phyloP scores from a whole-genome alignment of 805 yeast genomes.

The Yarrowia sp. region DNA sequence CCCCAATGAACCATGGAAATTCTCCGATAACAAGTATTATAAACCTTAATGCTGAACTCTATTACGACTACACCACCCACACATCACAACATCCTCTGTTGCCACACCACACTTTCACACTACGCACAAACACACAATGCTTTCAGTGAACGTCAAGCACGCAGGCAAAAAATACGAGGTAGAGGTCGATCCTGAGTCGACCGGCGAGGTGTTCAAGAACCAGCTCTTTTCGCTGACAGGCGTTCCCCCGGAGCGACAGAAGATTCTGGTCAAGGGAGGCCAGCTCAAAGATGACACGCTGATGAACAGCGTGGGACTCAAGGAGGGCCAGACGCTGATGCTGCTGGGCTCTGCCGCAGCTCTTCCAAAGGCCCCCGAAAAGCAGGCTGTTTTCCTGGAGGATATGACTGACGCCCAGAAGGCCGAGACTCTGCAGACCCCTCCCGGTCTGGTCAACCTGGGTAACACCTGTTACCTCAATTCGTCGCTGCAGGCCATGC shows the following conservation, averaged over 20 bases:
- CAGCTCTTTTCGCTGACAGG: constrained; percentile 70
- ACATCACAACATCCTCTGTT: neutral
- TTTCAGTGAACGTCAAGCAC: constrained; percentile 52
- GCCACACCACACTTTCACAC: neutral
- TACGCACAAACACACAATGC: neutral
- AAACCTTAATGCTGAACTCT: neutral
- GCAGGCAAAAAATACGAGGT: constrained; percentile 63
- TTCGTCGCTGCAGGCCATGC: constrained; percentile 60
- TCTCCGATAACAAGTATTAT: neutral
- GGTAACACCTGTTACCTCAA: constrained; percentile 80
- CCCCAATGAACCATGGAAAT: neutral
- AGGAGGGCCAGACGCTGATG: constrained; percentile 69
- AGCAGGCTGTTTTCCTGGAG: constrained; percentile 59
- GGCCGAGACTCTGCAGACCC: constrained; percentile 42
- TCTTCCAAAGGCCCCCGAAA: constrained; percentile 46
- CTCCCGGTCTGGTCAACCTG: constrained; percentile 63
- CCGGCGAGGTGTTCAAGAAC: constrained; percentile 61
- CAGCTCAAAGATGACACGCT: constrained; percentile 71
- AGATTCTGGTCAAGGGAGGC: constrained; percentile 84
- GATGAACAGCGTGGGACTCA: constrained; percentile 52
- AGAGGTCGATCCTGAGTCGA: constrained; percentile 51
- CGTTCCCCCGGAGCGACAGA: constrained; percentile 87
- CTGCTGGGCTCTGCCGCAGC: constrained; percentile 88
- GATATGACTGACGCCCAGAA: constrained; percentile 53
- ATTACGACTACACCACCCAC: neutral